Base-by-base conservation (phyloP, 2,329 filamentous ascomycete species). In the Aureobasidium sp. region DNA sequence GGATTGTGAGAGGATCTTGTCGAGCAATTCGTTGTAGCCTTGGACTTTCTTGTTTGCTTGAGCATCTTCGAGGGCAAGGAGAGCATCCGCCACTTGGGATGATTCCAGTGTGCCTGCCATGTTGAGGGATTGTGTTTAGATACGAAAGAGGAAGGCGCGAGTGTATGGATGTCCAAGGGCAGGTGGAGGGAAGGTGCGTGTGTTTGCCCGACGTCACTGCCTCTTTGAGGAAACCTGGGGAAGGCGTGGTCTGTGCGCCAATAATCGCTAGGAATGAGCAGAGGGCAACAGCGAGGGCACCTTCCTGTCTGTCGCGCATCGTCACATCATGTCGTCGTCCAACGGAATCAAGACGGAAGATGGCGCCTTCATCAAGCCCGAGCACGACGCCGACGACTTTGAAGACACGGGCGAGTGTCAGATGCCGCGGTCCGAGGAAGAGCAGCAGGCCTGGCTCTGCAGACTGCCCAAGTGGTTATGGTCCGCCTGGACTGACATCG, bases 391-490 rank as follows among this genome's bases (percentile, higher is more conserved):
- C 48, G 74, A 76, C 52, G 73, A 75, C 62, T 76, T 74, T 66
- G 76, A 78, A 61, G 75, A 77, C 57, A 76, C 74, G 5, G 76
- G 75, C 61, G 76, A 77, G 66, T 73, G 77, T 62, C 67, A 62
- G 27, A 66, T 67, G 35, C 61, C 67, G 42, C 61, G 54, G 9
- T 24, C 45, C 5, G 58, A 35, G n/a, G 67, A 67, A 29, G 68
- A 61, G 19, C 56, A 62, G 15, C 31, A 57, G 33, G 66, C 70
- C 33, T 95, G 90, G 78, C 80, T 96, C 54, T 87, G 89, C 58
- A 87, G 90, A 66, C 80, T 96, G 47, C 91, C 91, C 22, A 85
- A 85, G 66, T 88, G 89, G 71, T 80, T 96, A 62, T 94, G 90
- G 85, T 84, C 93, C 67, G 82, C 86, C 48, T 95, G 91, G 89